Base-by-base conservation (phyloP, 495 filamentous ascomycete species). In the Podospora pseudopauciseta region DNA sequence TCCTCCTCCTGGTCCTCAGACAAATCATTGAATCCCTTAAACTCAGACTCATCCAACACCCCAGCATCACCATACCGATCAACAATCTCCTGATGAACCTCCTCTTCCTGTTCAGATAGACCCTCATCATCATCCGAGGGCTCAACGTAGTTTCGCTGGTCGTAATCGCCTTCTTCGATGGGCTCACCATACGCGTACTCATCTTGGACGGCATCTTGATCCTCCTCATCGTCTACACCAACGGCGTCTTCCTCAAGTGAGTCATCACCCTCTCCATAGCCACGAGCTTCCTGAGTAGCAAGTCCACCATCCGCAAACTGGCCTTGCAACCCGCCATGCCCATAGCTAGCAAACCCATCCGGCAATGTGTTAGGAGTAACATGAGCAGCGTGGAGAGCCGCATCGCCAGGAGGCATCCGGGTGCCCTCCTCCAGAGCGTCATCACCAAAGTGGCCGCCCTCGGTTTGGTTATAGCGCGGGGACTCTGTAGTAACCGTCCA, bases 21-120 rank as follows among this genome's bases (percentile, higher is more conserved):
- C 39, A 71, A 72, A n/a, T 69, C 69, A 9, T 70, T 69, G 23
- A 71, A 69, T n/a, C 71, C 68, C 4, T 72, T 67, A n/a, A 66
- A 64, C 26, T 80, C 75, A 2, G 80, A 76, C 54, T 77, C 75
- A 65, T 77, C 76, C n/a, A 73, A 70, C 54, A 77, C 80, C 7
- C 76, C 74, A 6, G 39, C 5, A 18, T 79, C 75, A 23, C 79
- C 81, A 67, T 82, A 79, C 32, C 72, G 71, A 4, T 79, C 76
- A 1, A 68, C 74, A 2, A 64, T 71, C 28, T 81, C 80, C 5
- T 77, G 78, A 57, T 78, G 78, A 18, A 73, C 74, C 60, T 81
- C 76, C 5, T 81, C 77, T 1, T 78, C 78, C 11, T 85, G 79
- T 15, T 77, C 76, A 4, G 72, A 75, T 13, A 72, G 58, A 7